A percentile compares a stretch with the other conserved stretches of the same genome.
These are phyloP conservation scores for Lentinula sp. DNA, from an alignment of 768 basidiomycete genomes.

Conservation along the genomic window DNA sequence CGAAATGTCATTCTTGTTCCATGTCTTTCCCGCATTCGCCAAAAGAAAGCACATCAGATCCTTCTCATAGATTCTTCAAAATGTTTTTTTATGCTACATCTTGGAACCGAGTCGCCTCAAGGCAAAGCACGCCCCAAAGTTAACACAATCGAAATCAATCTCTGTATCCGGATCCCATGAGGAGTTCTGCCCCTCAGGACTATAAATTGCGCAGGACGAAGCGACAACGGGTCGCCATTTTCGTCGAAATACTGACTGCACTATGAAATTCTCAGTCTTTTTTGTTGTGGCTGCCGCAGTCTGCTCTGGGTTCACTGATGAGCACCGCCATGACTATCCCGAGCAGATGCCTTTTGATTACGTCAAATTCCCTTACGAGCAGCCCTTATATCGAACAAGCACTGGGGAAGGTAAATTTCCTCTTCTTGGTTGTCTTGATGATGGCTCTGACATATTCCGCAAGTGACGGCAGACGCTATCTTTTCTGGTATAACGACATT, in stretches of 20 bases:
- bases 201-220: neutral
- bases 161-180: conserved; percentile 1
- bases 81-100: neutral
- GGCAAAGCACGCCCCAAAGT: conserved; percentile 37
- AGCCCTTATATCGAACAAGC: conserved; percentile 45
- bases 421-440: neutral
- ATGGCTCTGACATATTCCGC: neutral
- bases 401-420: conserved; percentile 48
- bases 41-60: neutral
- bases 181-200: neutral
- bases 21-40: neutral
- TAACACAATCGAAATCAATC: neutral
- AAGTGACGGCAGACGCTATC: conserved; percentile 67
- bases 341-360: conserved; percentile 66
- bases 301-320: conserved; percentile 19
- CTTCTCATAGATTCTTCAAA: neutral
- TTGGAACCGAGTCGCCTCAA: conserved; percentile 34
- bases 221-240: no score
- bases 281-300: conserved; percentile 18
- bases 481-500: conserved; percentile 85
- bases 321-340: conserved; percentile 29
- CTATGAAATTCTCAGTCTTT: conserved; percentile 16
- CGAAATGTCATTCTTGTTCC: neutral
- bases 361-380: conserved; percentile 57
- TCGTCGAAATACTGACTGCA: neutral